Evolutionary conservation across 2,329 filamentous ascomycete genomes (phyloP).

Genomic region (Corniculantispora saksenae): DNA sequence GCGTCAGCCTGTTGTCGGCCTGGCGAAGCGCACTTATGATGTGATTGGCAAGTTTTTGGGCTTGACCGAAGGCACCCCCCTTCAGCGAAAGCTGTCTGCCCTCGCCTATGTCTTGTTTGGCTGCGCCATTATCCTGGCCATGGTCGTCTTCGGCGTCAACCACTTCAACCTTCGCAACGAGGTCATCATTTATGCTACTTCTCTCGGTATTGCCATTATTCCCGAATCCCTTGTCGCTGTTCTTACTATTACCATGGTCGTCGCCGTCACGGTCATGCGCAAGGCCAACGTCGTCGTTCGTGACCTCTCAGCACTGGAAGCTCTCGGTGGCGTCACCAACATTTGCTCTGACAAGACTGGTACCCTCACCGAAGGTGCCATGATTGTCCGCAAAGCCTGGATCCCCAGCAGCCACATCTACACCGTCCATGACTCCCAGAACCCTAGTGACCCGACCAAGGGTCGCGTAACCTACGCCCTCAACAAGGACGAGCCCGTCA

Average conservation of each 20-base stretch:
- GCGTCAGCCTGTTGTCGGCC: slow-evolving; percentile 49
- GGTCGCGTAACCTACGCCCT: slow-evolving; percentile 53
- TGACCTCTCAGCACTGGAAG: slow-evolving; percentile 67
- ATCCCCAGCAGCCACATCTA: slow-evolving; percentile 59
- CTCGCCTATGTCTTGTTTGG: slow-evolving; percentile 76
- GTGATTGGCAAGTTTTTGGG: slow-evolving; percentile 60
- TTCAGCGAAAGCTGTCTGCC: slow-evolving; percentile 77
- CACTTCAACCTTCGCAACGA: slow-evolving; percentile 52
- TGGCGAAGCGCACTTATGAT: slow-evolving; percentile 49
- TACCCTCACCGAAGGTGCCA: slow-evolving; percentile 67
- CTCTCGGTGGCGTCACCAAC: slow-evolving; percentile 69
- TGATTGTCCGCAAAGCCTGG: slow-evolving; percentile 69
- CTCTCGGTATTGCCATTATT: slow-evolving; percentile 62
- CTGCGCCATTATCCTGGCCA: slow-evolving; percentile 61
- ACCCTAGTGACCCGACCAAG: slow-evolving; percentile 61
- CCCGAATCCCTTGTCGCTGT: slow-evolving; percentile 67
- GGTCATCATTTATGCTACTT: slow-evolving; percentile 60
- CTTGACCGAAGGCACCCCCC: slow-evolving; percentile 68
- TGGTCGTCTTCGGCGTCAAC: slow-evolving; percentile 60
- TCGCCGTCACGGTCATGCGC: slow-evolving; percentile 64
- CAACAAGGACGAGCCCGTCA: slow-evolving; percentile 34
- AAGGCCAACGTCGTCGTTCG: slow-evolving; percentile 65
- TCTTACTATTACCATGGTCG: slow-evolving; percentile 70
- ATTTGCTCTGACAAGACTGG: slow-evolving; percentile 76
- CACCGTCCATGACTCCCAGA: slow-evolving; percentile 61